Base-by-base conservation (phyloP, 2,329 filamentous ascomycete genomes). In the Botrytis hyacinthi region DNA sequence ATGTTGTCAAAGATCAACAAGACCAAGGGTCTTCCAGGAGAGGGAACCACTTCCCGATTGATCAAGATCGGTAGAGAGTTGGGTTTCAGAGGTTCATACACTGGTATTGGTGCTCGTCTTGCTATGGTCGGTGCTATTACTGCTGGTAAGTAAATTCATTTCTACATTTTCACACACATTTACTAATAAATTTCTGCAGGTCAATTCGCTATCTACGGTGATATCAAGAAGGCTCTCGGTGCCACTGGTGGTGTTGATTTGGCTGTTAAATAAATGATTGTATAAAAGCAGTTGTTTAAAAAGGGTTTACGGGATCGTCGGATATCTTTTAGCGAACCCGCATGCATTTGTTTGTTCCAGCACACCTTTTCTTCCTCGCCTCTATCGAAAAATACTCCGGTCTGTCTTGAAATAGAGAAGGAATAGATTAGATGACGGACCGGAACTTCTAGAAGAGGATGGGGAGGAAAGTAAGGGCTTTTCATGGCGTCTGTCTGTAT, bases 1-100 rank as follows among this genome's bases (percentile, higher is more conserved):
- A 97, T 97, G 93, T 91, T 97, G 77, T 92, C 89, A 86, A 96
- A 95, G 90, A 96, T 97, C 88, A 97, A 97, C 92, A 96, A 96
- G 92, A 93, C 92, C 85, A 91, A 93, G 87, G 93, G 93, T 85
- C 87, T 90, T 75, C 93, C 93, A 78, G 93, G 93, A 87, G 93
- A 97, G 87, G 90, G 93, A 81, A 96, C 92, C 80, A 89, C 89
- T 82, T 88, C 86, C 83, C 91, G 93, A 84, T 86, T 97, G 81
- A 87, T 95, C 87, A 96, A 96, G 91, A 97, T 97, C 81, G 93
- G 86, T 79, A 92, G 91, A 85, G 93, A 97, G 86, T 92, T 97
- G 80, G 93, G 93, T 82, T 76, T 97, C 83, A 87, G 87, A 79
- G 93, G 93, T 79, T 92, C 89, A 73, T 97, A 91, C 87, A 86